Conservation (phyloP, 257 asterid species). For the Gentiana straminea region DNA sequence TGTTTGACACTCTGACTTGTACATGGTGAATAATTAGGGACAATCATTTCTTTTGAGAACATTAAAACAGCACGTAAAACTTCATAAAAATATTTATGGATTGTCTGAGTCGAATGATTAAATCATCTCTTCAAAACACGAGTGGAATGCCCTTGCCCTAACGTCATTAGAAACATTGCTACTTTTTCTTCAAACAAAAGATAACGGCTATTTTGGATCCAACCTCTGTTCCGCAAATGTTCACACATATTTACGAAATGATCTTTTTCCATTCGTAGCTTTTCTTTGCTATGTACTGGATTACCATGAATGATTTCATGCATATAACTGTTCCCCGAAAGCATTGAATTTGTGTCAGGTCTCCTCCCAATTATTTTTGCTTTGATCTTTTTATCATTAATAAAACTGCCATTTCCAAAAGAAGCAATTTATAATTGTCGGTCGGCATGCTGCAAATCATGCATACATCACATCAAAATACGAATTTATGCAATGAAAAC, state of each 20-base stretch:
- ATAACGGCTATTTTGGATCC: neutral
- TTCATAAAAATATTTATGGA: constrained; percentile 1
- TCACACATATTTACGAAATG: neutral
- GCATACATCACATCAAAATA: neutral
- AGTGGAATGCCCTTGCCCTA: neutral
- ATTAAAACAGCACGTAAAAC: neutral
- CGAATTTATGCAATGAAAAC: neutral
- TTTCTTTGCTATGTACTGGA: neutral
- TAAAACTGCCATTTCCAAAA: neutral
- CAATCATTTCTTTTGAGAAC: neutral
- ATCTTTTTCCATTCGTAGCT: neutral
- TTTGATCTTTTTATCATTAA: neutral
- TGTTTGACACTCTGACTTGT: neutral
- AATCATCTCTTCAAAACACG: neutral
- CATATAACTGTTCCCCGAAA: neutral
- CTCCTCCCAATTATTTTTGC: neutral
- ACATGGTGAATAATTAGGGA: neutral
- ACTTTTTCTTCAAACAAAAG: neutral
- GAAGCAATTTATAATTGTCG: neutral
- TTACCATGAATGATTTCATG: neutral
- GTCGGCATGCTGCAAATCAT: neutral
- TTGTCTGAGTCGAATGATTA: neutral
- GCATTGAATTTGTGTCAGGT: neutral
- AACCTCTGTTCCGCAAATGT: neutral
- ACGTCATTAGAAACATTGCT: neutral